These are phyloP conservation scores for Pyronema omphalodes DNA, from an alignment of 495 filamentous ascomycete species.

Conservation along the genomic window DNA sequence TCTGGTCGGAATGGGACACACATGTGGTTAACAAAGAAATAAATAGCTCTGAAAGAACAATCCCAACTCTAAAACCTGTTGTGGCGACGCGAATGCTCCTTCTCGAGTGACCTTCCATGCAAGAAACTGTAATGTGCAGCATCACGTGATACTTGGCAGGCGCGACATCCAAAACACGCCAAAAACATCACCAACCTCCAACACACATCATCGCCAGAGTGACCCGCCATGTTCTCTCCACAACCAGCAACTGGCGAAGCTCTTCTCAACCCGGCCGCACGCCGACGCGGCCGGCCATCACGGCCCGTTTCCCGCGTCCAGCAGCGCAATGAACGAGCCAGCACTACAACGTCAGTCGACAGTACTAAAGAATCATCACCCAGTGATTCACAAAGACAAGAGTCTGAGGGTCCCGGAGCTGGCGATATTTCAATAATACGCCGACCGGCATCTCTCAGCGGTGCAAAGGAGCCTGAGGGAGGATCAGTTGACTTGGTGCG, in stretches of 20 bases:
- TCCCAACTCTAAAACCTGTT: background rate
- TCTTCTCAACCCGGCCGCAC: slow-evolving; percentile 1
- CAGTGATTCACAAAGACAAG: background rate
- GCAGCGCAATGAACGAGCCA: slow-evolving; percentile 29
- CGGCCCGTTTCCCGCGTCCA: slow-evolving; percentile 22
- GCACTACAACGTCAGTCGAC: slow-evolving; percentile 13
- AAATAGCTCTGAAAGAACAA: background rate
- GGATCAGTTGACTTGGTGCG: slow-evolving; percentile 20
- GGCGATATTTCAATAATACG: background rate
- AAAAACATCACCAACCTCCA: background rate
- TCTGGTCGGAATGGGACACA: background rate
- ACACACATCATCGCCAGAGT: background rate
- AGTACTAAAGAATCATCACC: background rate
- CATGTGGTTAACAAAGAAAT: background rate
- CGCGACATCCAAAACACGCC: background rate
- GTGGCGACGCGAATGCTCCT: background rate
- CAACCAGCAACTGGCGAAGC: slow-evolving; percentile 10
- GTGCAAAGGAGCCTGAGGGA: slow-evolving; percentile 17
- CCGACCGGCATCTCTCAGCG: background rate
- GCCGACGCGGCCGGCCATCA: background rate
- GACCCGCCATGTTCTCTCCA: slow-evolving; percentile 14
- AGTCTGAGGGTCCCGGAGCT: background rate
- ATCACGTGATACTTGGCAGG: background rate
- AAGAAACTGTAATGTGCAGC: background rate
- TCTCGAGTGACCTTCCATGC: background rate